phyloP scores from a whole-genome alignment of 225 moss, liverwort and hornwort species.

The Climacium dendroides region DNA sequence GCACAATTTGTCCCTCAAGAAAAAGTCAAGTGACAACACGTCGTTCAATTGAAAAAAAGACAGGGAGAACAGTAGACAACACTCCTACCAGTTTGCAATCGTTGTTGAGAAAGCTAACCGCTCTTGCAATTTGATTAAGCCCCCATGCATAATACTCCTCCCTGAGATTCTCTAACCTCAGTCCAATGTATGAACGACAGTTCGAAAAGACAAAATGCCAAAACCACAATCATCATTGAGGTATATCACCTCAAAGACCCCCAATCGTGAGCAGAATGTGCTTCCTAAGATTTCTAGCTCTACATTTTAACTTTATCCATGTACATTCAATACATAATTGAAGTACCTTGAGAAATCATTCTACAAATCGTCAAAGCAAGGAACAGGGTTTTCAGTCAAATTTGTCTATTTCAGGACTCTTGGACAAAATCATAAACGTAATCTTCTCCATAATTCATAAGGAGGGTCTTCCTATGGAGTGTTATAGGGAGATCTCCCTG shows the following conservation, averaged over 20 bases:
- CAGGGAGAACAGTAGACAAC: neutral
- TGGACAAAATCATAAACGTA: neutral
- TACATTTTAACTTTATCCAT: neutral
- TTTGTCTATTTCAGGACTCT: neutral
- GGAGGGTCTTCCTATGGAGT: neutral
- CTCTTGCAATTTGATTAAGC: constrained; percentile 83
- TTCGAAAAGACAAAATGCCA: neutral
- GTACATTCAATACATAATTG: neutral
- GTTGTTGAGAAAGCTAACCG: constrained; percentile 95
- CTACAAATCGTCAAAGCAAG: neutral
- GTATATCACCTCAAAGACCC: neutral
- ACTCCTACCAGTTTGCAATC: constrained; percentile 83
- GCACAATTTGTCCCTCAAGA: neutral
- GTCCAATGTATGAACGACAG: neutral
- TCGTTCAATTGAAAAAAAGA: neutral
- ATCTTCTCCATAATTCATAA: neutral
- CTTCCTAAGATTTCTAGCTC: neutral
- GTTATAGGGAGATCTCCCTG: neutral
- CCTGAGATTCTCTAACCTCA: constrained; percentile 31
- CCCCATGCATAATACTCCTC: constrained; percentile 99
- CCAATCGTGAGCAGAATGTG: neutral
- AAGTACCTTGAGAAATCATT: neutral
- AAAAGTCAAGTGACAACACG: neutral
- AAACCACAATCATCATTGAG: neutral
- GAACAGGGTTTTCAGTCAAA: neutral